Evolutionary conservation across 2,329 filamentous ascomycete species (phyloP).

Genomic region (Fusarium heterosporum): DNA sequence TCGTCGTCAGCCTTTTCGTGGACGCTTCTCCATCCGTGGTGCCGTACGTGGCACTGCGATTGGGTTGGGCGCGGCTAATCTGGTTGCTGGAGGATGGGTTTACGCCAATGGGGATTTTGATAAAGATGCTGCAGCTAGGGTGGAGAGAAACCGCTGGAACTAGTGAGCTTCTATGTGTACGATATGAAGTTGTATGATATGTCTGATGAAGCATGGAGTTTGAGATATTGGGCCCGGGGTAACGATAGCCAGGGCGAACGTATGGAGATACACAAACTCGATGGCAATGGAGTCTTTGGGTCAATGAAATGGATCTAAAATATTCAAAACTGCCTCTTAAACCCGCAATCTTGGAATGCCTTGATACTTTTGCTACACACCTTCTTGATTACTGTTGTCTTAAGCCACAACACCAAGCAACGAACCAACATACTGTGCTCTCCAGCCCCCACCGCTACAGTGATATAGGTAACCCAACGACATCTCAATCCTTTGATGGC

Average conservation of each 20-base stretch:
- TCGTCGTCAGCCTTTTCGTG: constrained; percentile 55
- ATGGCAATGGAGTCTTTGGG: background rate
- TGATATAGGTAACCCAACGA: background rate
- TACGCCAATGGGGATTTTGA: constrained; percentile 65
- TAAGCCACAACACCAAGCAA: background rate
- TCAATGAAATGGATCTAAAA: background rate
- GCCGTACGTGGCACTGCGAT: constrained; percentile 63
- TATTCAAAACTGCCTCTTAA: background rate
- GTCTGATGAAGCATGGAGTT: constrained; percentile 25
- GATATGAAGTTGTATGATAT: constrained; percentile 23
- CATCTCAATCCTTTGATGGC: background rate
- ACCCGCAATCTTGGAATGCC: background rate
- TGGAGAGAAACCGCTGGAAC: constrained; percentile 63
- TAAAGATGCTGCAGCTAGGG: constrained; percentile 61
- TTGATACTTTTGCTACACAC: background rate
- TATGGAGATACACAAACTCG: background rate
- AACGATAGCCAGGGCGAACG: background rate
- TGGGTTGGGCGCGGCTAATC: constrained; percentile 62
- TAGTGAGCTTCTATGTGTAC: constrained; percentile 9
- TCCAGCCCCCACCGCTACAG: background rate
- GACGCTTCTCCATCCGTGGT: constrained; percentile 61
- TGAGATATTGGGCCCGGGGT: background rate
- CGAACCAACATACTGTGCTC: background rate
- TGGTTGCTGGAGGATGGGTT: constrained; percentile 62
- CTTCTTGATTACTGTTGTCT: background rate